Conservation (phyloP, 1,284 basidiomycete species). For the Phenoliferia sp. region DNA sequence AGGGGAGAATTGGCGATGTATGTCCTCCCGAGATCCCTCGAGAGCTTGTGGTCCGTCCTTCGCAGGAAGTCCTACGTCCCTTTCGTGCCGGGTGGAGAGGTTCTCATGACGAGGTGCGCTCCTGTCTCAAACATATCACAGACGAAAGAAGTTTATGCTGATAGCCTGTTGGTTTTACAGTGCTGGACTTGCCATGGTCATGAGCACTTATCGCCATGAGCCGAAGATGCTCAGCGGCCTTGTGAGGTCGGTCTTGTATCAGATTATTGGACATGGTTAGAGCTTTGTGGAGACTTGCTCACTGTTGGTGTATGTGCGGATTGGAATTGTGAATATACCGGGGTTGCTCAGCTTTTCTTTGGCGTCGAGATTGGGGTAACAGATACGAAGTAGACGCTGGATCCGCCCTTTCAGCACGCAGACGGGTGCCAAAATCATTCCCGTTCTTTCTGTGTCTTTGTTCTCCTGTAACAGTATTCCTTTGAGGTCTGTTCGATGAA, state of each 20-base stretch:
- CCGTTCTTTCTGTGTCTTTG: no score
- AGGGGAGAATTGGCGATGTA: conserved; percentile 89
- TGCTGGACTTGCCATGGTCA: conserved; percentile 82
- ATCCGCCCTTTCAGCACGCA: no score
- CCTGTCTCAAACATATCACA: conserved; percentile 34
- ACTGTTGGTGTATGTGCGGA: no score
- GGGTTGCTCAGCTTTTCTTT: no score
- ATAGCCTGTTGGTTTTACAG: conserved; percentile 43
- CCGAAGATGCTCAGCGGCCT: conserved; percentile 83
- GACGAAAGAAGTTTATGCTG: neutral
- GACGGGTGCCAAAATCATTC: no score
- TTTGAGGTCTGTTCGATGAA: no score
- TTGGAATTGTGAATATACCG: no score
- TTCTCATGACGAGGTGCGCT: conserved; percentile 59
- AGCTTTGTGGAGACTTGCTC: no score
- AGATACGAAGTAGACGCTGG: no score
- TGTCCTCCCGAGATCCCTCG: conserved; percentile 54
- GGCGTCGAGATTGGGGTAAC: no score
- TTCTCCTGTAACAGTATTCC: no score
- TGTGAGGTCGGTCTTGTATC: conserved; percentile 80
- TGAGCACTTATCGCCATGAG: conserved; percentile 77
- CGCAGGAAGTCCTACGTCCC: conserved; percentile 72
- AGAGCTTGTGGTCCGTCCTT: conserved; percentile 78
- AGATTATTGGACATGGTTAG: conserved; percentile 82
- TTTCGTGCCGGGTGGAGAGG: conserved; percentile 59